Base-by-base conservation (phyloP, 371 early-diverging fungal species). In the Dichotomocladium elegans region DNA sequence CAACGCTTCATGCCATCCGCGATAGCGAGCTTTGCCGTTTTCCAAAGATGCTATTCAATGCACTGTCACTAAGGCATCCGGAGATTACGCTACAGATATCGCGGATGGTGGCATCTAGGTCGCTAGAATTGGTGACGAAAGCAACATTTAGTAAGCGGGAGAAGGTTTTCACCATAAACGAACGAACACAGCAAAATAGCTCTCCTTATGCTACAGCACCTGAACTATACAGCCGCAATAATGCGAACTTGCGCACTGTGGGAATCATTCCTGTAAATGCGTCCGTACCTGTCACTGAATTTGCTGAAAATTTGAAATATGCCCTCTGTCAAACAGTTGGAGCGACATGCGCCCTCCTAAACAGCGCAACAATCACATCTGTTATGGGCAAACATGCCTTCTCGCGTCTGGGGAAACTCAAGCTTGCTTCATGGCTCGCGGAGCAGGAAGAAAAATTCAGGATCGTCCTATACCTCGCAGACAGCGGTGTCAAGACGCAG, bases 1-100 rank as follows among this genome's bases (percentile, higher is more conserved):
- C 87, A n/a, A 96, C 93, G 3, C 76, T 97, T 12, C 95, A 97
- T 60, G 97, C 99, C 5, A 98, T 98, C 56, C 90, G 99, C 37
- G 97, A 97, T 64, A 86, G 95, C 1, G 98, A 98, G 65, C 77
- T 97, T 10, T 94, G 95, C 11, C 81, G 93, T n/a, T 88, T 98
- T 80, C 99, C 99, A 1, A 92, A 90, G 50, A 90, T 93, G 0
- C 75, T 98, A 34, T 95, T 98, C 70, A 88, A 92, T 53, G 90
- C 96, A 4, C 79, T 98, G 26, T 88, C 95, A 14, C 63, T 85
- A 42, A 77, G 87, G 10, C 89, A 96, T 59, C 98, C 99, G 1
- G 90, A 88, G 47, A 90, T 97, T 53, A 93, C 94, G 0, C 78
- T 98, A 34, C 88, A 92, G 31, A 89, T 98, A 15, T 88, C 94